These are phyloP conservation scores for Piromyces sp. DNA, from an alignment of 192 early-diverging fungal species.

Conservation along the genomic window DNA sequence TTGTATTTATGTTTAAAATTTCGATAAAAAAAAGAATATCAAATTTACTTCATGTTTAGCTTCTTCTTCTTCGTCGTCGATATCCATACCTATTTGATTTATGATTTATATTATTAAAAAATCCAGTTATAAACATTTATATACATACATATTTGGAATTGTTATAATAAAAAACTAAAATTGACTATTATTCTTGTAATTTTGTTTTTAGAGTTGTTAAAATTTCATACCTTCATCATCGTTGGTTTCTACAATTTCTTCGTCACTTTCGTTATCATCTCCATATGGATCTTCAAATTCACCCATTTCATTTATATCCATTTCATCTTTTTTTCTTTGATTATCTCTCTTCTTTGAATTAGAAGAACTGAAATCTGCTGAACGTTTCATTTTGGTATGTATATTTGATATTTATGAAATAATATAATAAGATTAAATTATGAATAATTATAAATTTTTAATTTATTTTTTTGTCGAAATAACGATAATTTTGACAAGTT, in stretches of 20 bases:
- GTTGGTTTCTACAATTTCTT: constrained; percentile 46
- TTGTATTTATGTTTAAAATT: too few relatives aligned
- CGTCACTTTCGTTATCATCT: constrained; percentile 36
- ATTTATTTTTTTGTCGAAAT: too few relatives aligned
- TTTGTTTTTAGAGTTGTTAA: too few relatives aligned
- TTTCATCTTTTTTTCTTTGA: background rate
- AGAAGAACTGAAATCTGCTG: background rate
- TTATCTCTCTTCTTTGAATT: background rate
- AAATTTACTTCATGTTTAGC: constrained; percentile 12
- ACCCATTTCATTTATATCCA: constrained; percentile 36
- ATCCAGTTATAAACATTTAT: too few relatives aligned
- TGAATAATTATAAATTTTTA: too few relatives aligned
- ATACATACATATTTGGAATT: too few relatives aligned
- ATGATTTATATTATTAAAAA: too few relatives aligned
- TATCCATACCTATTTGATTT: constrained; percentile 1
- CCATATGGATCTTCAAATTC: constrained; percentile 89
- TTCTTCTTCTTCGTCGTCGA: constrained; percentile 29
- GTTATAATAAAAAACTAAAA: too few relatives aligned
- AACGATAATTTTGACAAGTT: too few relatives aligned
- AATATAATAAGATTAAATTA: too few relatives aligned
- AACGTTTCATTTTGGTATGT: background rate
- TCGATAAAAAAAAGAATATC: too few relatives aligned
- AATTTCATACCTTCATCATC: constrained; percentile 23
- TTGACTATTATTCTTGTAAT: too few relatives aligned
- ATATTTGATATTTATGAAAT: background rate